phyloP scores from a whole-genome alignment of 129 eudicot genomes.

The Tagetes erecta region DNA sequence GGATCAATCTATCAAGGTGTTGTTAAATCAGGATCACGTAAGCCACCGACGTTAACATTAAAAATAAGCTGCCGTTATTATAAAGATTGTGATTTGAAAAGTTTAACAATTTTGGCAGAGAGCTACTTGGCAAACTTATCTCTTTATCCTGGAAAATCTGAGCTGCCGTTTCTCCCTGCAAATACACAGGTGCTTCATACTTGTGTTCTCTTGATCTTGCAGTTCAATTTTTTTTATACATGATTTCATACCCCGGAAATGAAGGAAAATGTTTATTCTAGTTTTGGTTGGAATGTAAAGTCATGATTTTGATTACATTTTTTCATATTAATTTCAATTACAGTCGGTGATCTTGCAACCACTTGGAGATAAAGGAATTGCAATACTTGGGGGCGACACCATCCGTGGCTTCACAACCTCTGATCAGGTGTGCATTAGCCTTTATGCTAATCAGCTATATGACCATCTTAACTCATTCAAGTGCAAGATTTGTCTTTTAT shows the following conservation, averaged over 20 bases:
- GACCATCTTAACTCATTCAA: neutral
- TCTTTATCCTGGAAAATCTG: conserved; percentile 90
- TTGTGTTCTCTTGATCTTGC: neutral
- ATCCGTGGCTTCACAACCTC: conserved; percentile 95
- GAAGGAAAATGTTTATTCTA: neutral
- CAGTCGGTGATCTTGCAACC: conserved; percentile 98
- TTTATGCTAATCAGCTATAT: conserved; percentile 17
- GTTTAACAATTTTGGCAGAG: conserved; percentile 46
- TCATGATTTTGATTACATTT: conserved; percentile 7
- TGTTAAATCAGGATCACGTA: conserved; percentile 81
- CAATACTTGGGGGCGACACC: conserved; percentile 88
- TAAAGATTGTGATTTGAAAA: conserved; percentile 4
- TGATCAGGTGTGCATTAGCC: conserved; percentile 68
- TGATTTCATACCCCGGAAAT: too few relatives aligned
- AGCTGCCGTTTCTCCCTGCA: conserved; percentile 89
- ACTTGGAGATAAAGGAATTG: conserved; percentile 84
- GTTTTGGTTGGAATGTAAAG: conserved; percentile 1
- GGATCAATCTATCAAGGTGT: conserved; percentile 75
- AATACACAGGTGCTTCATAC: conserved; percentile 73
- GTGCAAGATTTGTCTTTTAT: neutral
- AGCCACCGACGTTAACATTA: conserved; percentile 26
- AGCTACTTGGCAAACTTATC: conserved; percentile 93
- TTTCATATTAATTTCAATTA: conserved; percentile 14
- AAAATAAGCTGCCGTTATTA: neutral
- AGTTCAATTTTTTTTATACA: neutral